phyloP scores from a whole-genome alignment of 805 yeast species.

The Monosporozyma yasuniensis region DNA sequence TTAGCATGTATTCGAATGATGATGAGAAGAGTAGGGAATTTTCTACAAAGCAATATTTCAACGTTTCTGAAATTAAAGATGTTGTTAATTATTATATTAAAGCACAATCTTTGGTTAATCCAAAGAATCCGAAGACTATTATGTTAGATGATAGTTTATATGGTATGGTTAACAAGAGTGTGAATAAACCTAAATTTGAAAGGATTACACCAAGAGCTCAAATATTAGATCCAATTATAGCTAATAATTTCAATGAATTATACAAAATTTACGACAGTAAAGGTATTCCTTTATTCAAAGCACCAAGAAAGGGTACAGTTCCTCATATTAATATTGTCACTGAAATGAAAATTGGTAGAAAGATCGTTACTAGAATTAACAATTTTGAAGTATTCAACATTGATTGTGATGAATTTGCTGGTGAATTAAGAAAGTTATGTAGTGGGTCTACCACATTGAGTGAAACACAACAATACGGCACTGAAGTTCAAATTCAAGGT shows the following conservation, averaged over 20 bases:
- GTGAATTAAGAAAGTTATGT: conserved; percentile 64
- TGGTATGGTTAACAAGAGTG: conserved; percentile 26
- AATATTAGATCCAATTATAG: conserved; percentile 36
- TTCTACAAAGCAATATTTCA: conserved; percentile 35
- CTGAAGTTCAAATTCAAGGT: conserved; percentile 83
- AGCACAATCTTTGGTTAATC: conserved; percentile 40
- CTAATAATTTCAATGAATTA: conserved; percentile 39
- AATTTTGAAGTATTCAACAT: conserved; percentile 63
- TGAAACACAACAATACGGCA: conserved; percentile 32
- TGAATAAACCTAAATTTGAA: conserved; percentile 18
- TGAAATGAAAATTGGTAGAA: conserved; percentile 74
- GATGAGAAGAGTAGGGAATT: not conserved
- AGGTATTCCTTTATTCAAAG: conserved; percentile 35
- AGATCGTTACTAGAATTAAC: conserved; percentile 61
- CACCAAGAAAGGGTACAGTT: conserved; percentile 51
- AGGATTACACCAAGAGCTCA: conserved; percentile 36
- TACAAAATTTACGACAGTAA: conserved; percentile 37
- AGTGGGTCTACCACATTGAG: conserved; percentile 82
- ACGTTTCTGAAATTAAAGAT: conserved; percentile 44
- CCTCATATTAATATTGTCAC: conserved; percentile 62
- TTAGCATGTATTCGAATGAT: conserved; percentile 30
- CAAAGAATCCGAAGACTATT: conserved; percentile 45
- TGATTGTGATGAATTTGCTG: conserved; percentile 55
- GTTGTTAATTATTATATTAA: conserved; percentile 50
- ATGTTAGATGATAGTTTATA: conserved; percentile 46